Base-by-base conservation (phyloP, 75 land plant species). In the Pinus tabuliformis region DNA sequence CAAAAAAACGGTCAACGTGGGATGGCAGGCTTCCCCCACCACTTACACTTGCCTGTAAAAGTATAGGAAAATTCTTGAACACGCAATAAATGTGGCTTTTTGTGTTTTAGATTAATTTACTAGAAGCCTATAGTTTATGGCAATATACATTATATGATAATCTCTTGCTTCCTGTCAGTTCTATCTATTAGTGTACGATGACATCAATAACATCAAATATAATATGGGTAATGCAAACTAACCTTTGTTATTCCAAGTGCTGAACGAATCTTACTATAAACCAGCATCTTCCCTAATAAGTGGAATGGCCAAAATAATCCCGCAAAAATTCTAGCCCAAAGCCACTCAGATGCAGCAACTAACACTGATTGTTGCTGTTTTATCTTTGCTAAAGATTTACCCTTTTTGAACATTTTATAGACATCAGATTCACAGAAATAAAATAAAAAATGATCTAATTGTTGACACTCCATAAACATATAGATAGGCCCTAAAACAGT, bases 21-120 rank as follows among this genome's bases (percentile, higher is more conserved):
- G 81, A 37, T 62, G 99, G 91, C 56, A 96, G 81, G 82, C 99
- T 96, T 60, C 95, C 99, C 49, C 99, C 99, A 73, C 99, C 99
- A 86, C 93, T 96, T 66, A 96, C 82, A 58, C 88, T 90, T 70
- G 92, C 94, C 95, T 90, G 86, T 73, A 76, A 58, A 22, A 57
- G n/a, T 21, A 78, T 3, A 5, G 24, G 52, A 78, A 57, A 78
- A 3, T 7, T 70, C 16, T 76, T 9, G 37, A 28, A 14, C 49
- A 33, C 36, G 5, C 58, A 39, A 26, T 73, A 73, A 11, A 22
- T 71, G n/a, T 49, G 30, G 11, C 36, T 20, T 42, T 71, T 28
- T 42, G 1, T 73, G 75, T 49, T 52, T n/a, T 39, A 17, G 33
- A n/a, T 65, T 37, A 36, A 37, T 65, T 37, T 37, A 37, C 18